Evolutionary conservation across 768 basidiomycete genomes (phyloP).

Genomic region (Termitomyces sp.): DNA sequence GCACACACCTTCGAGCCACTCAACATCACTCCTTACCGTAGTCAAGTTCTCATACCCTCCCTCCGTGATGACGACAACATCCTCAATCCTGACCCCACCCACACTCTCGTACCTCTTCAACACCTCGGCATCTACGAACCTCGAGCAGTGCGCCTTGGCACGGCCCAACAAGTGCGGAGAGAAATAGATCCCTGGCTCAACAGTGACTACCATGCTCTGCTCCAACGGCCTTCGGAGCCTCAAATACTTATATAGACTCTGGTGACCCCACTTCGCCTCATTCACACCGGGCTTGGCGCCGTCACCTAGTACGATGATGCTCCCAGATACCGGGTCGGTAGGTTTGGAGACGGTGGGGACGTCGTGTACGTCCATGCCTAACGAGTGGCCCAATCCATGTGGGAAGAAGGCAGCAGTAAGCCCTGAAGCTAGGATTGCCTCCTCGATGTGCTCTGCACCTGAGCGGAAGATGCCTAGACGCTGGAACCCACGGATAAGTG

Average conservation of each 20-base stretch:
- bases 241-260: conserved; percentile 74
- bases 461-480: conserved; percentile 74
- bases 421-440: conserved; percentile 71
- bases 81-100: conserved; percentile 93
- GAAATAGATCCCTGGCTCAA: conserved; percentile 90
- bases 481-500: conserved; percentile 79
- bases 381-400: conserved; percentile 85
- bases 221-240: conserved; percentile 71
- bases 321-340: conserved; percentile 36
- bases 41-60: conserved; percentile 82
- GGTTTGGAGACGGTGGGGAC: conserved; percentile 81
- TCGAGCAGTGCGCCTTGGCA: conserved; percentile 54
- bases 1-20: conserved; percentile 79
- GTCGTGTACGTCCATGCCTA: conserved; percentile 95
- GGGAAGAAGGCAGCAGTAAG: conserved; percentile 88
- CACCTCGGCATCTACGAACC: conserved; percentile 63
- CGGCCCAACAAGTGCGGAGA: conserved; percentile 69
- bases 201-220: conserved; percentile 84
- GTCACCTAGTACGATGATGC: conserved; percentile 14
- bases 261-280: conserved; percentile 31
- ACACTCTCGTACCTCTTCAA: conserved; percentile 71
- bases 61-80: conserved; percentile 75
- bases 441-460: conserved; percentile 48
- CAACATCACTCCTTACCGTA: conserved; percentile 73
- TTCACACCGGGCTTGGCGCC: background rate